These are phyloP conservation scores for Salix arbutifolia DNA, from an alignment of 345 rosid genomes.

Conservation along the genomic window DNA sequence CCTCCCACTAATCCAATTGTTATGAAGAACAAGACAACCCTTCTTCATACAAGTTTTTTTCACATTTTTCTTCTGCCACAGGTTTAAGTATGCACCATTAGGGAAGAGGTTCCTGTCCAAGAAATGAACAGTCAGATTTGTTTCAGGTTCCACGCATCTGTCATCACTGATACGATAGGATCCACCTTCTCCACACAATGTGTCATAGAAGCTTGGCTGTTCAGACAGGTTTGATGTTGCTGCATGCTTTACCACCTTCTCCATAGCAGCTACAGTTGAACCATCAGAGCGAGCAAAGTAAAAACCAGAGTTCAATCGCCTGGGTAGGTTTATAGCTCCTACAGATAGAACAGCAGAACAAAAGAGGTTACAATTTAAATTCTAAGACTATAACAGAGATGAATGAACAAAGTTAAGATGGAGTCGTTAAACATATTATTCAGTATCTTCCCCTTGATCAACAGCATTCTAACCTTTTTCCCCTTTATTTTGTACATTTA, in stretches of 20 bases:
- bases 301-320: slow-evolving; percentile 88
- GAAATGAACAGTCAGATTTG: slow-evolving; percentile 63
- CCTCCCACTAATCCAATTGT: slow-evolving; percentile 85
- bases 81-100: slow-evolving; percentile 71
- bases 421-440: not conserved
- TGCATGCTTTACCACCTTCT: slow-evolving; percentile 88
- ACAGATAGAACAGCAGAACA: slow-evolving; percentile 15
- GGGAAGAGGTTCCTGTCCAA: slow-evolving; percentile 82
- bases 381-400: not conserved
- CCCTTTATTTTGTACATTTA: not conserved
- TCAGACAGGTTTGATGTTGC: slow-evolving; percentile 68
- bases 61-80: slow-evolving; percentile 65
- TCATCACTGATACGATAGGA: slow-evolving; percentile 47
- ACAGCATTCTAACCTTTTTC: not conserved
- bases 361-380: not conserved
- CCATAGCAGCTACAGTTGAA: slow-evolving; percentile 64
- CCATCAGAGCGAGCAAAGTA: slow-evolving; percentile 64
- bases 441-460: not conserved
- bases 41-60: slow-evolving; percentile 49
- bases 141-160: slow-evolving; percentile 61
- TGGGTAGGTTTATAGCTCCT: slow-evolving; percentile 82
- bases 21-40: slow-evolving; percentile 71
- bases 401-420: not conserved
- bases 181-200: slow-evolving; percentile 85
- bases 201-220: slow-evolving; percentile 94